Base-by-base conservation (phyloP, 192 early-diverging fungal genomes). In the Backusella tuberculispora region DNA sequence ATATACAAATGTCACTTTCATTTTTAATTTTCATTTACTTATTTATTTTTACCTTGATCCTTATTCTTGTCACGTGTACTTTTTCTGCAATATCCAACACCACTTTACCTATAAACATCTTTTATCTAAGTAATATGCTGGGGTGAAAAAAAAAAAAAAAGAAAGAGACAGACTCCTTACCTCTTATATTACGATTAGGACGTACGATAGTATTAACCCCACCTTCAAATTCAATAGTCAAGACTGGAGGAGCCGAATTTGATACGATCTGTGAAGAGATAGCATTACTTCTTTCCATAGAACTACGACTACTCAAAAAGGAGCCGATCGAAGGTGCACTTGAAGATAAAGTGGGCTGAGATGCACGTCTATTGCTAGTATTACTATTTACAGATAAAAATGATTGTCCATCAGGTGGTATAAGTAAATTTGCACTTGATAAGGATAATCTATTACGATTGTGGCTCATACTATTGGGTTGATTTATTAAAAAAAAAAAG, bases 181-280 rank as follows among this genome's bases (percentile, higher is more conserved):
- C 81, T 76, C 81, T 45, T 24, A 83, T 71, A 42, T 74, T 74
- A 34, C 81, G 70, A 63, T 79, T 76, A 0, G 81, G 81, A 12
- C 81, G 74, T 38, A 83, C 69, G 50, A 83, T 83, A 12, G 77
- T 66, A 66, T 79, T 78, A 3, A 65, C 41, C 29, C 77, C 81
- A 13, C 81, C 81, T 15, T 83, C 81, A 45, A 83, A 83, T 17
- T 83, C 77, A 4, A 81, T 50, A 0, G 45, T 19, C 21, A 81
- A 63, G 4, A 19, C 37, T 0, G 76, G 45, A 5, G 66, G 38
- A 0, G 24, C 42, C 2, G 56, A 46, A 6, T 21, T 63, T 12
- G 44, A 4, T 2, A 19, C 48, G n/a, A 46, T 70, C 24, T 47
- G 38, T 12, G 50, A 60, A 19, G 17, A 34, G 29, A 34, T 0